phyloP scores from a whole-genome alignment of 1,139 yeast species.

The Nakaseomyces glabratus region DNA sequence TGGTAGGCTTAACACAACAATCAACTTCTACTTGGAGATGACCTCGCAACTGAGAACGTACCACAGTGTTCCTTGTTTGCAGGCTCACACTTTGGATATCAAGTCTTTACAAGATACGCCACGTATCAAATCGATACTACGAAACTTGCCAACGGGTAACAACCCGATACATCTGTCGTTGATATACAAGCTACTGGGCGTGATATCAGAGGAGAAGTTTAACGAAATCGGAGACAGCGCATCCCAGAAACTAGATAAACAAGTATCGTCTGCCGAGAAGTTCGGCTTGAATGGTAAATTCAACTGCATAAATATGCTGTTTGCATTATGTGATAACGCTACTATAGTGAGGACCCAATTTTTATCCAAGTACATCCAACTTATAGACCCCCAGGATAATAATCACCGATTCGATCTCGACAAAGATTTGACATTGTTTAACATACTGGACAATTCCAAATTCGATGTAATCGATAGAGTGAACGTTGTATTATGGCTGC shows the following conservation, averaged over 20 bases:
- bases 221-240: slow-evolving; percentile 8
- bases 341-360: slow-evolving; percentile 39
- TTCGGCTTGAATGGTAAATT: slow-evolving; percentile 24
- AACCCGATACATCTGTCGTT: slow-evolving; percentile 34
- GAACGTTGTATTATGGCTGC: slow-evolving; percentile 68
- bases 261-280: slow-evolving; percentile 7
- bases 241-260: slow-evolving; percentile 1
- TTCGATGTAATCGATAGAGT: slow-evolving; percentile 57
- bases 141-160: slow-evolving; percentile 44
- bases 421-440: slow-evolving; percentile 40
- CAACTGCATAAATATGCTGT: slow-evolving; percentile 64
- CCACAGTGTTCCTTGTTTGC: slow-evolving; percentile 87
- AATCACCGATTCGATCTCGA: slow-evolving; percentile 5
- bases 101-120: slow-evolving; percentile 94
- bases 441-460: slow-evolving; percentile 49
- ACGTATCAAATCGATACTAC: slow-evolving; percentile 75
- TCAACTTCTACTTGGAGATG: slow-evolving; percentile 95
- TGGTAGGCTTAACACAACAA: slow-evolving; percentile 91
- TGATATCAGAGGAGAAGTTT: slow-evolving; percentile 33
- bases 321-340: slow-evolving; percentile 60
- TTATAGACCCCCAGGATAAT: slow-evolving; percentile 7
- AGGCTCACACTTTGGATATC: slow-evolving; percentile 47
- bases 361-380: slow-evolving; percentile 30
- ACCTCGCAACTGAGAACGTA: slow-evolving; percentile 84
- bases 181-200: slow-evolving; percentile 19